These are phyloP conservation scores for Cerioporus squamosus DNA, from an alignment of 1,284 basidiomycete species.

Conservation along the genomic window DNA sequence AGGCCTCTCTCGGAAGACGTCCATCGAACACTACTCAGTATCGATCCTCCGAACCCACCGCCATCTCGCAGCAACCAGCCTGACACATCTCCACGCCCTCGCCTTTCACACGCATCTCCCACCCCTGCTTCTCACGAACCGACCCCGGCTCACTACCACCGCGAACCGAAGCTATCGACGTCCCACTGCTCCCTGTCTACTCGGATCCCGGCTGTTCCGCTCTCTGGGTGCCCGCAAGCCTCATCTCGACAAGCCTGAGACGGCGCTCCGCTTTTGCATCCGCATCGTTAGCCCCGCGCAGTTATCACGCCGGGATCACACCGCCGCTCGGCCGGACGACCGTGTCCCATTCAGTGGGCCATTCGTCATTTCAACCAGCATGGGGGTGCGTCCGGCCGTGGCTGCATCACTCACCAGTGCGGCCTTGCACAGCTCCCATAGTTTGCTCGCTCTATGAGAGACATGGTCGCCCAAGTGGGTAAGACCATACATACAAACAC, in stretches of 20 bases:
- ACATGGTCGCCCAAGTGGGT: background rate
- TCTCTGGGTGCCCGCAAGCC: background rate
- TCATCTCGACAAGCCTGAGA: background rate
- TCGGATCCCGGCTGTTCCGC: background rate
- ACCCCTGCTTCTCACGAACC: conserved; percentile 6
- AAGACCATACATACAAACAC: too few relatives aligned
- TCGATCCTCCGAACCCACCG: conserved; percentile 16
- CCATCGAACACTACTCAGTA: conserved; percentile 17
- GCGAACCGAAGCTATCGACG: conserved; percentile 7
- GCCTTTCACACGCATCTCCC: conserved; percentile 14
- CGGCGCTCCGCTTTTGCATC: conserved; percentile 5
- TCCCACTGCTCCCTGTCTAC: background rate
- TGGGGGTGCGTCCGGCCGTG: too few relatives aligned
- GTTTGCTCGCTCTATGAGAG: too few relatives aligned
- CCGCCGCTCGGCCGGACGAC: background rate
- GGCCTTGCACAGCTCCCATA: background rate
- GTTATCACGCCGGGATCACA: background rate
- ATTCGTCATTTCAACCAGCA: background rate
- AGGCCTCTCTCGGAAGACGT: conserved; percentile 17
- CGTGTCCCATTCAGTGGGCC: background rate
- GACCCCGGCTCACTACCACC: conserved; percentile 5
- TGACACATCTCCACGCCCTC: conserved; percentile 14
- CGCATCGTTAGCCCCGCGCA: background rate
- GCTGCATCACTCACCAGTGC: too few relatives aligned
- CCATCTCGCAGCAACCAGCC: conserved; percentile 3